These are phyloP conservation scores for Solanum etuberosum DNA, from an alignment of 257 asterid species.

Conservation along the genomic window DNA sequence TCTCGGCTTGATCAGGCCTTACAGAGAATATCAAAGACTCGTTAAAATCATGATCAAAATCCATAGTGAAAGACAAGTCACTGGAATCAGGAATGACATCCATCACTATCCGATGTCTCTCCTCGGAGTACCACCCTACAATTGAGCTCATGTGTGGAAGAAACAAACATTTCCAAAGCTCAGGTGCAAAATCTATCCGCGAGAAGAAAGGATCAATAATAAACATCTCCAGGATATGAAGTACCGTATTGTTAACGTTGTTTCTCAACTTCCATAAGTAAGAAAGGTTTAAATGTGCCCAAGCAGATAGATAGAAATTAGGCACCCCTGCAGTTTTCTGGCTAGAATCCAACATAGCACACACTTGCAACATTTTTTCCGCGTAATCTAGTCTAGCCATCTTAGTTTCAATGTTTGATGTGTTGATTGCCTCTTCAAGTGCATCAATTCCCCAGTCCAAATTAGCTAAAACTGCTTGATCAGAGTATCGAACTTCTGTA, in stretches of 20 bases:
- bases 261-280: constrained; percentile 49
- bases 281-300: constrained; percentile 70
- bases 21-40: constrained; percentile 57
- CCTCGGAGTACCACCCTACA: constrained; percentile 69
- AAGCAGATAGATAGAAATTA: constrained; percentile 68
- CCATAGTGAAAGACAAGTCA: constrained; percentile 57
- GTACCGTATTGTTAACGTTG: constrained; percentile 26
- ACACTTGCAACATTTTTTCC: constrained; percentile 71
- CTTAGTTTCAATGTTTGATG: constrained; percentile 59
- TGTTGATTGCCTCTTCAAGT: constrained; percentile 66
- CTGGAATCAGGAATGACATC: constrained; percentile 56
- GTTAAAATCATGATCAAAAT: constrained; percentile 44
- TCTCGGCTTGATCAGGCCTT: constrained; percentile 79
- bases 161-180: constrained; percentile 62
- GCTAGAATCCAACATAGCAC: constrained; percentile 53
- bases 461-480: constrained; percentile 76
- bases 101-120: constrained; percentile 59
- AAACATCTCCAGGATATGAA: constrained; percentile 64
- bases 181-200: constrained; percentile 72
- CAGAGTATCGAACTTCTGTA: constrained; percentile 53
- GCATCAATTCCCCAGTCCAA: constrained; percentile 90
- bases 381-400: constrained; percentile 67
- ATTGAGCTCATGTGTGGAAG: constrained; percentile 68
- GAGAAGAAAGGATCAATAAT: constrained; percentile 63
- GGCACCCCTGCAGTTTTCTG: constrained; percentile 76